Evolutionary conservation across 1,284 basidiomycete species (phyloP).

Genomic region (Marasmius fiardii): DNA sequence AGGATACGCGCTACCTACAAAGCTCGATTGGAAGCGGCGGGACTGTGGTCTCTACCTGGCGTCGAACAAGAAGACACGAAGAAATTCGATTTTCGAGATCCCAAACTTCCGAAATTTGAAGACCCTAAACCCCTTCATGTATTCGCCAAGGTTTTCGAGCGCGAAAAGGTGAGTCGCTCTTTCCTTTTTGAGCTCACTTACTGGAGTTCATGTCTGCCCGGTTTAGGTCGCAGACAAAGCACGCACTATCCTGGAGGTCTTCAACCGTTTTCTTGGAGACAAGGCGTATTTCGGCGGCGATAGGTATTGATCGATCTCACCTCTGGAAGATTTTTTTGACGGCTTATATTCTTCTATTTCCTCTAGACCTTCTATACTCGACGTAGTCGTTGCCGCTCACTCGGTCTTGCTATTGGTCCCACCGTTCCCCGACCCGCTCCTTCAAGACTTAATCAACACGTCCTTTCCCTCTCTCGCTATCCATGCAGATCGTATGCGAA

Average conservation of each 20-base stretch:
- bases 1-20: conserved; percentile 57
- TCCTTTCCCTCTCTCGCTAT: conserved; percentile 53
- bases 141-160: conserved; percentile 54
- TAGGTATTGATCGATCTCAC: conserved; percentile 27
- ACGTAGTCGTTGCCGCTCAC: conserved; percentile 65
- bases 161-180: conserved; percentile 60
- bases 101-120: conserved; percentile 28
- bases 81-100: conserved; percentile 31
- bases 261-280: conserved; percentile 49
- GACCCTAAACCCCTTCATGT: conserved; percentile 34
- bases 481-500: conserved; percentile 52
- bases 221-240: conserved; percentile 59
- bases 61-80: conserved; percentile 40
- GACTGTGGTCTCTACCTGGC: conserved; percentile 54
- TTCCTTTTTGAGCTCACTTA: background rate
- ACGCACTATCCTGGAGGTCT: conserved; percentile 50
- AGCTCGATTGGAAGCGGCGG: conserved; percentile 56
- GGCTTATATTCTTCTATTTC: background rate
- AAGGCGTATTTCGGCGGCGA: conserved; percentile 51
- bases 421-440: conserved; percentile 56
- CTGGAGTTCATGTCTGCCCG: background rate
- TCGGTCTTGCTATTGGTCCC: conserved; percentile 56
- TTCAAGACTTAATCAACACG: conserved; percentile 49
- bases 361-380: conserved; percentile 31
- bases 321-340: background rate